Percentiles rank a stretch among this genome's conserved stretches.
Conservation (phyloP, 352 stramenopile genomes). For the Globisporangium emineosum region DNA sequence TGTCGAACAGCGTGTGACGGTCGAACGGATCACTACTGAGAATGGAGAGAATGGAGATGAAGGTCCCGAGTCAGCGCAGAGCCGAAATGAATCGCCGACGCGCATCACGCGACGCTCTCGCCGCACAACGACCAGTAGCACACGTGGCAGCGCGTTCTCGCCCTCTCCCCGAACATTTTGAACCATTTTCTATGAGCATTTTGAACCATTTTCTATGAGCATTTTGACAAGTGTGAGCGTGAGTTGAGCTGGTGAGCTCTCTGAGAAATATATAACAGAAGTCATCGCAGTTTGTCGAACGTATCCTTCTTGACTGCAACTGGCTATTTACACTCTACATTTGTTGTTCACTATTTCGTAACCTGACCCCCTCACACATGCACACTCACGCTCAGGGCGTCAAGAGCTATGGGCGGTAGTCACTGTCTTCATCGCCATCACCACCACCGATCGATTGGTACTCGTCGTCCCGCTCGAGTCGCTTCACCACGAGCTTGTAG, state of each 20-base stretch:
- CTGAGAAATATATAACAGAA: constrained; percentile 1
- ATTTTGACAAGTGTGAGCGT: not conserved
- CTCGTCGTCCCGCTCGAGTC: constrained; percentile 28
- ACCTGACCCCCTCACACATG: not conserved
- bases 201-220: not conserved
- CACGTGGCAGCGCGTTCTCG: not conserved
- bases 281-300: not conserved
- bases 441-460: constrained; percentile 27
- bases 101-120: not conserved
- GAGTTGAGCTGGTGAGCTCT: not conserved
- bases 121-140: not conserved
- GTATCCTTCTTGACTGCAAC: not conserved
- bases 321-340: constrained; percentile 5
- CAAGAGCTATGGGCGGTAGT: constrained; percentile 6
- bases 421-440: constrained; percentile 17
- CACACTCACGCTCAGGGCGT: not conserved
- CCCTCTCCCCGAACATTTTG: not conserved
- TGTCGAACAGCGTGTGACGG: not conserved
- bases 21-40: not conserved
- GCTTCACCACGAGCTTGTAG: constrained; percentile 84
- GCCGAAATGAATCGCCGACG: not conserved
- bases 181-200: constrained; percentile 1
- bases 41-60: not conserved
- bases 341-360: not conserved
- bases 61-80: not conserved